A percentile compares a stretch with the other conserved stretches of the same genome.
Conservation (phyloP, 2,329 filamentous ascomycete species). For the Shiraia sp. region DNA sequence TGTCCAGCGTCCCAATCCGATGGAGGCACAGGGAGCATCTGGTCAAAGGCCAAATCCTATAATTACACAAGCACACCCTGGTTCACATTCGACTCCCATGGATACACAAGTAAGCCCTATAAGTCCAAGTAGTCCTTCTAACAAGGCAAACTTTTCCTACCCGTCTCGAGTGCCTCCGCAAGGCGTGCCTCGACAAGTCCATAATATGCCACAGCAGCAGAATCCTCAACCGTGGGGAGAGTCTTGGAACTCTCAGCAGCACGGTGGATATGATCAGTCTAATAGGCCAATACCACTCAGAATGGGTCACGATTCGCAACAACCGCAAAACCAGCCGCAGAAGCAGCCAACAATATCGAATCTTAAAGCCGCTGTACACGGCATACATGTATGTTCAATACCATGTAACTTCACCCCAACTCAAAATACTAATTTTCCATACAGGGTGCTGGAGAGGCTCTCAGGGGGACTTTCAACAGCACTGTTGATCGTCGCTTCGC, state of each 20-base stretch:
- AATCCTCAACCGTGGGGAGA: conserved; percentile 10
- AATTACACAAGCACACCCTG: conserved; percentile 19
- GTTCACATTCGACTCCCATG: conserved; percentile 38
- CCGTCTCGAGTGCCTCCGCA: conserved; percentile 36
- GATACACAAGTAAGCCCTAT: conserved; percentile 27
- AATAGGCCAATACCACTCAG: conserved; percentile 26
- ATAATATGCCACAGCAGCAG: conserved; percentile 16
- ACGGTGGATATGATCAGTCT: conserved; percentile 13
- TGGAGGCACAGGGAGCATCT: conserved; percentile 19
- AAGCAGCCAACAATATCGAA: conserved; percentile 39
- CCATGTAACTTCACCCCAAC: background rate
- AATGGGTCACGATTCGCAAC: conserved; percentile 19
- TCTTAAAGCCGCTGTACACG: conserved; percentile 38
- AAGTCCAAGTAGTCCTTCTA: conserved; percentile 29
- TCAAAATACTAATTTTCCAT: conserved; percentile 4
- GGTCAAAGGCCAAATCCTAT: too few relatives aligned
- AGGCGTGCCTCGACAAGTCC: conserved; percentile 36
- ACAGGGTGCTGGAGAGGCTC: conserved; percentile 42
- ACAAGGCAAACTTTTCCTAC: conserved; percentile 41
- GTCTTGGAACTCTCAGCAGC: conserved; percentile 5
- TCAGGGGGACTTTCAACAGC: conserved; percentile 41
- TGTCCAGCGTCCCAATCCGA: conserved; percentile 38
- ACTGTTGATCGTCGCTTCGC: conserved; percentile 36
- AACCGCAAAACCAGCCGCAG: conserved; percentile 7
- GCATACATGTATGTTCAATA: conserved; percentile 38